Evolutionary conservation across 2,329 filamentous ascomycete species (phyloP).

Genomic region (Fusarium pininemorale): DNA sequence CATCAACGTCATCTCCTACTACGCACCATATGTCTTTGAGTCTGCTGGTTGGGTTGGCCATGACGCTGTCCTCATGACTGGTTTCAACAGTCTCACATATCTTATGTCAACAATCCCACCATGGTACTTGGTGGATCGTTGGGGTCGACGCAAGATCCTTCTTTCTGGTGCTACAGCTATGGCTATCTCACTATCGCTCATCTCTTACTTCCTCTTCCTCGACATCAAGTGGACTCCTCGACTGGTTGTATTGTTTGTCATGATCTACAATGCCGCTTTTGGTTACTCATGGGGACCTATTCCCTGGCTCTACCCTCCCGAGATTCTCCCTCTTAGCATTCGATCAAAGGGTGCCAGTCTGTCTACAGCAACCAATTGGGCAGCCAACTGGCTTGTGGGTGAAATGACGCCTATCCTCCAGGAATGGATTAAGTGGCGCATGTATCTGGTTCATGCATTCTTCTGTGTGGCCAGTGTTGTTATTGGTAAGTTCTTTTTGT

Average conservation of each 20-base stretch:
- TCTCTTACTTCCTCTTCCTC: constrained; percentile 95
- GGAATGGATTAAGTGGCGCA: constrained; percentile 89
- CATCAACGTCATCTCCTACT: constrained; percentile 99
- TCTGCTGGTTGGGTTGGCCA: constrained; percentile 95
- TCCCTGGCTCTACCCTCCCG: constrained; percentile 98
- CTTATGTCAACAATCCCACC: constrained; percentile 91
- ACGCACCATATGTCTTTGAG: constrained; percentile 95
- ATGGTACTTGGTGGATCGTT: constrained; percentile 95
- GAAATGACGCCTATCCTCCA: constrained; percentile 95
- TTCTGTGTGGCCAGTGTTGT: constrained; percentile 97
- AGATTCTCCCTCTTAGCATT: constrained; percentile 96
- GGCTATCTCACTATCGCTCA: constrained; percentile 85
- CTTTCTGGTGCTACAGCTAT: constrained; percentile 90
- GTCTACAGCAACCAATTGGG: constrained; percentile 97
- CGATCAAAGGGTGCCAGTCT: constrained; percentile 96
- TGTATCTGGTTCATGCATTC: constrained; percentile 95
- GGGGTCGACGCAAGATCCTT: constrained; percentile 89
- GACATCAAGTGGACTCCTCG: constrained; percentile 81
- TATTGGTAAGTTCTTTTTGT: constrained; percentile 76
- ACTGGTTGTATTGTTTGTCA: constrained; percentile 91
- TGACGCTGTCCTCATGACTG: constrained; percentile 94
- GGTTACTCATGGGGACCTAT: constrained; percentile 96
- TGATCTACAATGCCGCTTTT: constrained; percentile 98
- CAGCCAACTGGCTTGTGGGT: constrained; percentile 97
- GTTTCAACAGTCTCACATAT: constrained; percentile 91